Conservation (phyloP, 2,329 filamentous ascomycete genomes). For the Talaromyces sp. region DNA sequence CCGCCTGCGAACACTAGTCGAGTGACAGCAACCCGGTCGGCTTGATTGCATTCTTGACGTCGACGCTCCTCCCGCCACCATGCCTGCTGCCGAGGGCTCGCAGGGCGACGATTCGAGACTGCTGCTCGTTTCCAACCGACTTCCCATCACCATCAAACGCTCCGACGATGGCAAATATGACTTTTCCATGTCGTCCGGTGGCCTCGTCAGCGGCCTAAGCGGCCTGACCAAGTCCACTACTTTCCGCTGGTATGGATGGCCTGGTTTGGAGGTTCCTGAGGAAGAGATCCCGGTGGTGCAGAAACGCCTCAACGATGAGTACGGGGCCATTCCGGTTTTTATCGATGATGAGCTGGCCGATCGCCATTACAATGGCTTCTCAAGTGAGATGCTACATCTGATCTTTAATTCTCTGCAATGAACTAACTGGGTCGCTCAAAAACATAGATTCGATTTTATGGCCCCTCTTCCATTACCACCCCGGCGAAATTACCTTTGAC, state of each 20-base stretch:
- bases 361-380: conserved; percentile 95
- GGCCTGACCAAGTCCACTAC: conserved; percentile 87
- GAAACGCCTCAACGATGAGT: conserved; percentile 75
- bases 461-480: conserved; percentile 96
- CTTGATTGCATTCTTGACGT: not conserved
- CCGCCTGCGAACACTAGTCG: not conserved
- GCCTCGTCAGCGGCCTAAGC: conserved; percentile 87
- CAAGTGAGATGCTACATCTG: conserved; percentile 56
- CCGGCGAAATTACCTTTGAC: conserved; percentile 93
- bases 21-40: not conserved
- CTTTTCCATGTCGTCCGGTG: conserved; percentile 95
- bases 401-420: not conserved
- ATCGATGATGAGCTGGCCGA: conserved; percentile 91
- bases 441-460: conserved; percentile 79
- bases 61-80: conserved; percentile 13
- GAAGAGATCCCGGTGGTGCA: conserved; percentile 70
- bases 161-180: conserved; percentile 85
- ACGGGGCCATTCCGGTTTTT: conserved; percentile 86
- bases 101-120: conserved; percentile 46
- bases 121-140: conserved; percentile 85
- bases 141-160: conserved; percentile 95
- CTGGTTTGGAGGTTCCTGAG: conserved; percentile 84
- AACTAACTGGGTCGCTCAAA: conserved; percentile 4
- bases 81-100: conserved; percentile 30
- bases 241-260: conserved; percentile 99